Evolutionary conservation across 495 filamentous ascomycete genomes (phyloP), one percentile per base, ranked within the genome.

Genomic region (Cercophora sp.): DNA sequence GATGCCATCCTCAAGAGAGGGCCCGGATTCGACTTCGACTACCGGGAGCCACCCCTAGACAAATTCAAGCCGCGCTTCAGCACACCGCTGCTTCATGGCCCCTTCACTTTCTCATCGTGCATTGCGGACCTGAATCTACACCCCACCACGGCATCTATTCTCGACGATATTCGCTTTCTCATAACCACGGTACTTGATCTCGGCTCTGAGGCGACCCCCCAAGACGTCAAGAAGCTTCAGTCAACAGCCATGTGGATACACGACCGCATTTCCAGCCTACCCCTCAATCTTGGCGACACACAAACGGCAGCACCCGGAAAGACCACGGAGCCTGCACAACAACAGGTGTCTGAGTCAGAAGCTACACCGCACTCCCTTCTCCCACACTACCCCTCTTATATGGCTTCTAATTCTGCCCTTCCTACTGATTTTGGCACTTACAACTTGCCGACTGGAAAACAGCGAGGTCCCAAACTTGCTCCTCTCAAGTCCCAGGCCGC

Each of bases 141-240:
- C 18, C 45, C 45, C 2, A 45, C 39, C 20, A 61, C 61, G 8
- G 61, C 61, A 4, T 51, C 39, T 26, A 61, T 64, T n/a, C 55
- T 64, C 4, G 61, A 64, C 27, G 61, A 64, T 31, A 51, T 64
- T 16, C 48, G 55, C 19, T 55, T 48, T 18, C 43, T 61, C 4
- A 41, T 61, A 19, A 31, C 52, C 31, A 52, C 40, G 1, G 56
- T 60, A 2, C 52, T 60, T 8, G 25, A 40, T n/a, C 48, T 63
- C 2, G 31, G 43, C 2, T 9, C 26, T 1, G 25, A 42, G 2
- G 31, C 57, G 9, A 49, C 54, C 8, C n/a, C 36, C 1, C 42
- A 60, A 48, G 54, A 56, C 37, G 13, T 56, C 23, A 54, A 44
- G 18, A 44, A 58, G 39, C 25, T 61, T 0, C 43, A 36, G 31